A percentile compares a stretch with the other conserved stretches of the same genome.
Evolutionary conservation across 176 grass and related monocot species (phyloP).

Genomic region (Tillandsia fasciculata): DNA sequence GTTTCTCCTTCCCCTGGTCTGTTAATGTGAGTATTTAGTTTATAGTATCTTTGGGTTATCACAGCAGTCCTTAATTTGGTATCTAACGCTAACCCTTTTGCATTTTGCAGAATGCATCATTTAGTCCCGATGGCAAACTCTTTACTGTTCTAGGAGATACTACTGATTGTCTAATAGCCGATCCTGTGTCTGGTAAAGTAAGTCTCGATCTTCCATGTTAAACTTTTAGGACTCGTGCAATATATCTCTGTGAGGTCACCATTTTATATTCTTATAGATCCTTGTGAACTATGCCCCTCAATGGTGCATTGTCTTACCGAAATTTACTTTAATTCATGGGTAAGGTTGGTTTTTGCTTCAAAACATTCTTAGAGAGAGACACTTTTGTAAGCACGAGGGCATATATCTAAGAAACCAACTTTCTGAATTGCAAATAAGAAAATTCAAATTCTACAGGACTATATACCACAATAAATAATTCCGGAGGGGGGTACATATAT

Average conservation of each 20-base stretch:
- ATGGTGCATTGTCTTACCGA: too few relatives aligned
- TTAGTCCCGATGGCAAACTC: constrained; percentile 57
- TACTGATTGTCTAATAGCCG: constrained; percentile 45
- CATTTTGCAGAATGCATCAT: constrained; percentile 34
- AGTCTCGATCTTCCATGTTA: background rate
- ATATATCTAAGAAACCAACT: too few relatives aligned
- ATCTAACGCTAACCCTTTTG: background rate
- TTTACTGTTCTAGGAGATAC: constrained; percentile 61
- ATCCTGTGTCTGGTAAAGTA: constrained; percentile 64
- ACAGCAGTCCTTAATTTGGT: background rate
- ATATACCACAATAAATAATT: too few relatives aligned
- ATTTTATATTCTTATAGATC: too few relatives aligned
- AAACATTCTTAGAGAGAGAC: too few relatives aligned
- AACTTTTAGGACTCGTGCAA: background rate
- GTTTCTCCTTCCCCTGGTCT: constrained; percentile 12
- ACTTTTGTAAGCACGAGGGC: too few relatives aligned
- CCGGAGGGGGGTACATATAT: too few relatives aligned
- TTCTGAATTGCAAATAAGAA: background rate
- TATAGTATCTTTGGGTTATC: background rate
- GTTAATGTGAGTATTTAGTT: constrained; percentile 16
- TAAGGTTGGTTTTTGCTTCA: too few relatives aligned
- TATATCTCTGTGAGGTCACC: background rate
- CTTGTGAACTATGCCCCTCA: too few relatives aligned
- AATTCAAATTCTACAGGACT: background rate
- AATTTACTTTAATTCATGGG: too few relatives aligned